These are phyloP conservation scores for Pichia ethanolica DNA, from an alignment of 805 yeast genomes.

Conservation along the genomic window DNA sequence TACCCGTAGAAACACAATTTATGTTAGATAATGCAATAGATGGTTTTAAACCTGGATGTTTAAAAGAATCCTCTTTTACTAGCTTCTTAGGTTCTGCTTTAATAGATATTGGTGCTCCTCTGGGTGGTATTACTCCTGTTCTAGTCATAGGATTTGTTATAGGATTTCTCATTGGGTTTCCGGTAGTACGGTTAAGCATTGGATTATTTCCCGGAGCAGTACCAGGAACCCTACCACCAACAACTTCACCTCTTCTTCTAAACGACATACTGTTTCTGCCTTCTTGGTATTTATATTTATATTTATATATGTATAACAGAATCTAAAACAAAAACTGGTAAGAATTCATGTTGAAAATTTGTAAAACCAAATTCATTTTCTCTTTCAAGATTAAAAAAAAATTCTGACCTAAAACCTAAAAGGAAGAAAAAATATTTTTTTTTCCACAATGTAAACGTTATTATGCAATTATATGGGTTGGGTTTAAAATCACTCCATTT, in stretches of 20 bases:
- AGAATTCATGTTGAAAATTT: no score
- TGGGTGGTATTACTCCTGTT: neutral
- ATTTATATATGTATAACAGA: no score
- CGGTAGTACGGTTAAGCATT: slow-evolving; percentile 8
- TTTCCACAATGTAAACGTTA: neutral
- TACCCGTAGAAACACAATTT: slow-evolving; percentile 75
- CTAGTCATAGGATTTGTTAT: neutral
- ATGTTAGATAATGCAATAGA: slow-evolving; percentile 62
- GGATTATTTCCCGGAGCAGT: slow-evolving; percentile 1
- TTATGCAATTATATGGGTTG: neutral
- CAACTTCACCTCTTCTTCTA: slow-evolving; percentile 49
- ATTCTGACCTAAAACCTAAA: neutral
- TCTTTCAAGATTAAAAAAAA: no score
- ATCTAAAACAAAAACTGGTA: no score
- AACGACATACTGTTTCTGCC: slow-evolving; percentile 39
- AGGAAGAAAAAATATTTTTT: neutral
- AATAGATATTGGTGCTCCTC: neutral
- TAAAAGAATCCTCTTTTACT: neutral
- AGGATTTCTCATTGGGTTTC: neutral
- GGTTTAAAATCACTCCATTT: slow-evolving; percentile 1
- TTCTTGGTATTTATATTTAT: neutral
- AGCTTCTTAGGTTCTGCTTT: neutral
- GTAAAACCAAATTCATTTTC: neutral
- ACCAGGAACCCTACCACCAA: slow-evolving; percentile 14
- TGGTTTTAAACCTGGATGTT: slow-evolving; percentile 62